Percentiles rank a stretch among this genome's conserved stretches.
phyloP scores from a whole-genome alignment of 371 early-diverging fungal species.

The Mucor lusitanicus region DNA sequence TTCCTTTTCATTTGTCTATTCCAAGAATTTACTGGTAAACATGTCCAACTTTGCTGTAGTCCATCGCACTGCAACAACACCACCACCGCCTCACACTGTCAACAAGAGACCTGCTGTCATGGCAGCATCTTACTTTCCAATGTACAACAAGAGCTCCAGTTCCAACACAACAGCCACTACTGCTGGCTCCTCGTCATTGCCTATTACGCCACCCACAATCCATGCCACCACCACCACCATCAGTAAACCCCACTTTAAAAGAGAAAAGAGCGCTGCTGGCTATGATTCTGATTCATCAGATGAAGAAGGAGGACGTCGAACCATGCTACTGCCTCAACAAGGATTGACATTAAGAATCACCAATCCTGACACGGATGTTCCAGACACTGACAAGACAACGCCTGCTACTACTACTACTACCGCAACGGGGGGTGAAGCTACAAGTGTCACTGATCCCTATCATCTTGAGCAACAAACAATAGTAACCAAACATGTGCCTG shows the following conservation, averaged over 20 bases:
- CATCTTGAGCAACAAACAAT: not conserved
- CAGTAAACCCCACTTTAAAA: not conserved
- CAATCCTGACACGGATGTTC: not conserved
- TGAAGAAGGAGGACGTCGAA: not conserved
- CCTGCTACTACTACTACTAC: not conserved
- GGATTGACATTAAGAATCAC: constrained; percentile 3
- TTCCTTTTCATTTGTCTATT: not conserved
- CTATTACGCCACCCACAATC: not conserved
- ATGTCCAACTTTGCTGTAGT: not conserved
- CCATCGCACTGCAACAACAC: too few relatives aligned
- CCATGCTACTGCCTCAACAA: not conserved
- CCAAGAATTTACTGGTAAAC: not conserved
- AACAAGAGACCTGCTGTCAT: not conserved
- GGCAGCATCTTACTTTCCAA: not conserved
- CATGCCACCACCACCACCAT: not conserved
- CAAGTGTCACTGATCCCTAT: not conserved
- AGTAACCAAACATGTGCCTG: not conserved
- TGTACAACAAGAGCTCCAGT: not conserved
- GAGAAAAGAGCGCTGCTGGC: not conserved
- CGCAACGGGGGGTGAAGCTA: too few relatives aligned
- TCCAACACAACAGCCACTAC: not conserved
- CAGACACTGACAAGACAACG: not conserved
- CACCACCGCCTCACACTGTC: not conserved
- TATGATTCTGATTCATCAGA: constrained; percentile 14
- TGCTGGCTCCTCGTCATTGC: not conserved